A percentile compares a stretch with the other conserved stretches of the same genome.
Evolutionary conservation across 2,329 filamentous ascomycete genomes (phyloP).

Genomic region (Teratosphaeria gauchensis): DNA sequence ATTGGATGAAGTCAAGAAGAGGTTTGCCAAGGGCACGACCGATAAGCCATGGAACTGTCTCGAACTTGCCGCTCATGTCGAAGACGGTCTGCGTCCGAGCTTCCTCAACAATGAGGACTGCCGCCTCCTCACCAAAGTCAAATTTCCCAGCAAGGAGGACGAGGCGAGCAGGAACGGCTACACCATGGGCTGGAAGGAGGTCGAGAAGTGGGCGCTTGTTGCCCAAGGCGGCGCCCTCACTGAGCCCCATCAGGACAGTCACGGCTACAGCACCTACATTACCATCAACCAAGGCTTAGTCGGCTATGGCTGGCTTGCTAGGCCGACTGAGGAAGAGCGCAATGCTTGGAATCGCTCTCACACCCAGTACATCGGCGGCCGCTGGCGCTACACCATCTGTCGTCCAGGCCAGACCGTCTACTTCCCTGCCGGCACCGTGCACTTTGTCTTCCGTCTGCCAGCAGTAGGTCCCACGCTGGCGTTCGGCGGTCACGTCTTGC

Average conservation of each 20-base stretch:
- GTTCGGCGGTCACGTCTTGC: conserved; percentile 24
- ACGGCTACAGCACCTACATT: conserved; percentile 27
- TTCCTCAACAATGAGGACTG: conserved; percentile 25
- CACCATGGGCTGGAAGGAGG: conserved; percentile 23
- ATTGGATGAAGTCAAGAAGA: conserved; percentile 18
- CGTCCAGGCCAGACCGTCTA: conserved; percentile 23
- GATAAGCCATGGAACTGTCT: conserved; percentile 23
- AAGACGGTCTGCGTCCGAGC: conserved; percentile 22
- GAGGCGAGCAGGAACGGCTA: conserved; percentile 19
- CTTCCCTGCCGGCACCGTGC: conserved; percentile 24
- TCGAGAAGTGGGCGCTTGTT: conserved; percentile 26
- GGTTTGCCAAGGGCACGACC: conserved; percentile 8
- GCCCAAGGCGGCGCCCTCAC: conserved; percentile 25
- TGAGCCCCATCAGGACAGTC: conserved; percentile 25
- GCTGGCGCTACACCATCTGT: conserved; percentile 23
- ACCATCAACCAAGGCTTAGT: conserved; percentile 23
- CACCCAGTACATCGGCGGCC: conserved; percentile 12
- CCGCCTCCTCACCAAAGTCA: conserved; percentile 24
- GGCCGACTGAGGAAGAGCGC: conserved; percentile 17
- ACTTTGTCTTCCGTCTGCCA: conserved; percentile 25
- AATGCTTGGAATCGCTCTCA: conserved; percentile 15
- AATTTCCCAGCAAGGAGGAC: conserved; percentile 17
- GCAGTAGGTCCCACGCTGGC: conserved; percentile 22
- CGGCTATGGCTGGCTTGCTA: conserved; percentile 24
- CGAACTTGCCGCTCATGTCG: conserved; percentile 23